Base-by-base conservation (phyloP, 2,329 filamentous ascomycete genomes). In the Neurospora sp. region DNA sequence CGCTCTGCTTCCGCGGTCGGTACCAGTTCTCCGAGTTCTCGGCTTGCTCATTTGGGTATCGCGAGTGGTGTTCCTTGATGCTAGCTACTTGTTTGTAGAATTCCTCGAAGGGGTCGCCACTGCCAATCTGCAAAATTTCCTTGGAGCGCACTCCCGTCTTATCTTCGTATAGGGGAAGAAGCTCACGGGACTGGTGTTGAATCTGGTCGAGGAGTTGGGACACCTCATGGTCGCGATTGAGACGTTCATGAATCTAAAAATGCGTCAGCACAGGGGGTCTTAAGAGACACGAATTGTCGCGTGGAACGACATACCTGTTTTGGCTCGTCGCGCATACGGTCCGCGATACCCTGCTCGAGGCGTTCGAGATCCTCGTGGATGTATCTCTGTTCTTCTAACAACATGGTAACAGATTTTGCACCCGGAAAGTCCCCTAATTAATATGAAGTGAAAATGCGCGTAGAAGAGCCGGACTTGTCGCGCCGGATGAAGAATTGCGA, bases 331-430 rank as follows among this genome's bases (percentile, higher is more conserved):
- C 89, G 86, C 71, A 96, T 88, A 77, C 94, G 91, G 82, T 98
- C 94, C 69, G 92, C 91, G 76, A 97, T 91, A 69, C 92, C 96
- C 80, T 97, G 93, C 82, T 99, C 96, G 71, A 99, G 87, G 73
- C 96, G 90, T 85, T 99, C 96, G 67, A 99, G 84, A 81, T 99
- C 96, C 87, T 99, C 96, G 76, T 97, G 94, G 76, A 97, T 88
- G 77, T 92, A 93, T 76, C 96, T 88, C 82, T 98, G 91, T 76
- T 98, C 94, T 84, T 99, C 96, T 73, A 97, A 83, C 75, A 97
- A 83, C 93, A 97, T 90, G 6, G 65, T 82, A 74, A 4, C 62
- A 33, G 15, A 37, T 28, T 19, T 62, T 33, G 15, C 15, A 62
- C 23, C 15, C 23, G 3, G 6, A 5, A 38, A 28, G n/a, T 33